Evolutionary conservation across 208 protist species (phyloP).

Genomic region (Trichomonas gallinae): DNA sequence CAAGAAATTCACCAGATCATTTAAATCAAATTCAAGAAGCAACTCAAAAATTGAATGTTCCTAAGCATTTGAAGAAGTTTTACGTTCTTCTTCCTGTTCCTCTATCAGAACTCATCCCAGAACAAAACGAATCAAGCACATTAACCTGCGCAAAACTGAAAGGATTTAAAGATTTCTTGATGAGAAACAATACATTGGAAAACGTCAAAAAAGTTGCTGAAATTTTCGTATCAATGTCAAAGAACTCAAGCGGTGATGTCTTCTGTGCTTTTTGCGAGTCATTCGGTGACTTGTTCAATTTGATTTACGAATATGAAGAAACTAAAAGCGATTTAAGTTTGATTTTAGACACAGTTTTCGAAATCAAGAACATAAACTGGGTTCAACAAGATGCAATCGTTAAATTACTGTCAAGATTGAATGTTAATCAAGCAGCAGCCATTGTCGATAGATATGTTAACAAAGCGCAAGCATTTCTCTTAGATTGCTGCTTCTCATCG

Average conservation of each 20-base stretch:
- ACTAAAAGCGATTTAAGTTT: background rate
- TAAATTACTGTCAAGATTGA: background rate
- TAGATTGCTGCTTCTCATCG: background rate
- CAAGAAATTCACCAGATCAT: background rate
- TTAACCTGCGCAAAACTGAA: background rate
- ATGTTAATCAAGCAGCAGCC: background rate
- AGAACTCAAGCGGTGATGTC: background rate
- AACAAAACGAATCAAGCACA: background rate
- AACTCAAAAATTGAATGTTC: background rate
- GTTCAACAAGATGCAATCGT: background rate
- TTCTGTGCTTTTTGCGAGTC: background rate
- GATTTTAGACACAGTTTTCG: background rate
- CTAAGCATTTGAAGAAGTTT: background rate
- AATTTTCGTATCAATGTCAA: background rate
- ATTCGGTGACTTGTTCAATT: background rate
- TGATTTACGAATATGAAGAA: background rate
- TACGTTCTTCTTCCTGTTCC: background rate
- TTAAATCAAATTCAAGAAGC: background rate
- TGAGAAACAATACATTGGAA: background rate
- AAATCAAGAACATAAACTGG: background rate
- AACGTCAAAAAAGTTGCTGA: background rate
- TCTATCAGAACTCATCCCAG: background rate
- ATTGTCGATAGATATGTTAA: background rate
- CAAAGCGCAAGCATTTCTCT: background rate
- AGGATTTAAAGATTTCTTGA: background rate